Percentiles rank a stretch among this genome's conserved stretches.
Evolutionary conservation across 2,329 filamentous ascomycete species (phyloP).

Genomic region (Gaeumannomyces tritici): DNA sequence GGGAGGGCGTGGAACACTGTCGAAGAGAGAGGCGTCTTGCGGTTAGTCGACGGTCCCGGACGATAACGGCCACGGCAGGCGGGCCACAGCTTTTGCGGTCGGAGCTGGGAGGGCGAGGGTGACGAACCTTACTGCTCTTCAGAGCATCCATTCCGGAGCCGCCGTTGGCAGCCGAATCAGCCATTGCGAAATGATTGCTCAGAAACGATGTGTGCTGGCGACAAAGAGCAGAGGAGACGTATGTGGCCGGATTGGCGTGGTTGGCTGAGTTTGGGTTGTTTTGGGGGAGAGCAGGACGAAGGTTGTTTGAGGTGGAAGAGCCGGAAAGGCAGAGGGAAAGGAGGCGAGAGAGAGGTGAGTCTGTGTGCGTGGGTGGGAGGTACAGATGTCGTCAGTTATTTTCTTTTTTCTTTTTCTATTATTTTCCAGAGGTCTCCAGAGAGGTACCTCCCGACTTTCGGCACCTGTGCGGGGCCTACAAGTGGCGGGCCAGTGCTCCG

Average conservation of each 20-base stretch:
- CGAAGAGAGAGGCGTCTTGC: neutral
- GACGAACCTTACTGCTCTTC: conserved; percentile 44
- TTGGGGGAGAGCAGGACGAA: neutral
- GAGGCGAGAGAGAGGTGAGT: neutral
- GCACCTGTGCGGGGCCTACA: neutral
- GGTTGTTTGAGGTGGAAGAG: neutral
- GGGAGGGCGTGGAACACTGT: neutral
- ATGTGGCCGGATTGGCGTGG: neutral
- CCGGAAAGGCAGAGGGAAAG: neutral
- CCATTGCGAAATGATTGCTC: conserved; percentile 21
- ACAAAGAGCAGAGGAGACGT: neutral
- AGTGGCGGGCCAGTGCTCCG: neutral
- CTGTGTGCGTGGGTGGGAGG: neutral
- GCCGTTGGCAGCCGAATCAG: conserved; percentile 34
- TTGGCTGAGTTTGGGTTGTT: neutral
- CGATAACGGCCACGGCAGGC: neutral
- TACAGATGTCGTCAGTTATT: neutral
- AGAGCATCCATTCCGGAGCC: conserved; percentile 32
- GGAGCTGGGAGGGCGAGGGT: neutral
- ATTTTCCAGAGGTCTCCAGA: neutral
- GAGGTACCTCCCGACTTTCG: neutral
- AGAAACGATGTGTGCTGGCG: neutral
- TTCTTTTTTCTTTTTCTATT: neutral
- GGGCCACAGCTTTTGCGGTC: neutral
- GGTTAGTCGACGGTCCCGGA: conserved; percentile 18